Base-by-base conservation (phyloP, 2,329 filamentous ascomycete genomes). In the Fusarium redolens region DNA sequence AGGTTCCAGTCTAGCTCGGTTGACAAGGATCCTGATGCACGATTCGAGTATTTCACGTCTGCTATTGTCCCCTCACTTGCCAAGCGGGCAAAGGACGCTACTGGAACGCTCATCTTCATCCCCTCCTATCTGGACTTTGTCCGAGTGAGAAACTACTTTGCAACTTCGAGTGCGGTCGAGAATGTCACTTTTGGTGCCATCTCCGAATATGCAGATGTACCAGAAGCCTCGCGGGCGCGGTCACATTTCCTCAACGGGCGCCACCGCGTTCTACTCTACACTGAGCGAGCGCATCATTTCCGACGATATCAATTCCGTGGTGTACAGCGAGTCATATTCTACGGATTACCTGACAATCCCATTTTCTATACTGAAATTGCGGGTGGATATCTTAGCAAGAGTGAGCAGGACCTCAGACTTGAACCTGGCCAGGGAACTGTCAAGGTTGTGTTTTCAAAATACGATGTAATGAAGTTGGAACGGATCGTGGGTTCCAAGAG, bases 271-370 rank as follows among this genome's bases (percentile, higher is more conserved):
- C 83, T 99, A 43, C 85, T 99, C 20, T 99, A 98, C 83, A 97
- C 95, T 4, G 96, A 97, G 81, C 91, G 96, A 66, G 93, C 95
- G n/a, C 96, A 99, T 82, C 96, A 99, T 82, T 98, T 98, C 86
- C 91, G 94, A 55, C 89, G 96, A n/a, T 95, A 96, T 79, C 89
- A 90, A 74, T 87, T 99, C 60, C 89, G 90, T 40, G 96, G 96
- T 28, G 94, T 96, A 18, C 92, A 91, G 81, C 88, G 91, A 44
- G 89, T 98, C n/a, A 88, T 98, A 57, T 92, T 97, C 86, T 98
- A 98, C 80, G 93, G 92, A 2, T 82, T 98, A 37, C 96, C 96
- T 0, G 96, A 98, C 77, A 97, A 98, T 79, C 92, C 93, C 31
- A 80, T 89, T 25, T 96, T 96, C 77, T 97, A 96, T 80, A 86